These are phyloP conservation scores for Parasarocladium wereldwijsianum DNA, from an alignment of 2,329 filamentous ascomycete species.

Conservation along the genomic window DNA sequence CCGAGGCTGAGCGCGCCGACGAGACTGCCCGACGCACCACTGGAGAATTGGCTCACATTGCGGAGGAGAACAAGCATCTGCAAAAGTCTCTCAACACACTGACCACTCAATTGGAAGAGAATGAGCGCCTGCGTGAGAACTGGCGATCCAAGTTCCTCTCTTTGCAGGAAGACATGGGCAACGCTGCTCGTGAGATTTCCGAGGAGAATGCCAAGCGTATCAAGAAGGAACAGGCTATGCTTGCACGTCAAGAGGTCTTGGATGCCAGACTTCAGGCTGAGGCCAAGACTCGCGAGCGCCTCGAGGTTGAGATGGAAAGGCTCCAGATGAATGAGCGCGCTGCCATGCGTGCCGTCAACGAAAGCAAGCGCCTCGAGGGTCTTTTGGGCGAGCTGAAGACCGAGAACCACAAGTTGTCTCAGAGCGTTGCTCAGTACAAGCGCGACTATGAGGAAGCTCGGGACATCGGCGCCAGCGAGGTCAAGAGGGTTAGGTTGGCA, in stretches of 20 bases:
- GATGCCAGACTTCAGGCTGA: slow-evolving; percentile 66
- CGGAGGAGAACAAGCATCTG: slow-evolving; percentile 56
- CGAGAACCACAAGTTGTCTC: slow-evolving; percentile 60
- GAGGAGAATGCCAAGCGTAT: slow-evolving; percentile 69
- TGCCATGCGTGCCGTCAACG: slow-evolving; percentile 47
- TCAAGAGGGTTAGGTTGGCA: slow-evolving; percentile 63
- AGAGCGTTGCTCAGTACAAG: slow-evolving; percentile 53
- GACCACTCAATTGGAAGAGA: slow-evolving; percentile 69
- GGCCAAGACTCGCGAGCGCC: slow-evolving; percentile 50
- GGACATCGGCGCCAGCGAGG: slow-evolving; percentile 64
- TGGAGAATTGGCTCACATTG: slow-evolving; percentile 30
- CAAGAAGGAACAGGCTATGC: slow-evolving; percentile 63
- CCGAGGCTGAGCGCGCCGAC: slow-evolving; percentile 44
- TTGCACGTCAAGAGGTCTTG: slow-evolving; percentile 67
- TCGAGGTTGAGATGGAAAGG: slow-evolving; percentile 52
- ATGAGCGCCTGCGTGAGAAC: slow-evolving; percentile 66
- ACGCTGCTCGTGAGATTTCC: slow-evolving; percentile 63
- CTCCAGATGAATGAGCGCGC: slow-evolving; percentile 49
- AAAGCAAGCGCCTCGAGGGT: slow-evolving; percentile 44
- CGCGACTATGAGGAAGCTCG: slow-evolving; percentile 74
- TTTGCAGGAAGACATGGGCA: slow-evolving; percentile 76
- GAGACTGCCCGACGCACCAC: slow-evolving; percentile 33
- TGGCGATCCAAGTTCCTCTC: slow-evolving; percentile 75
- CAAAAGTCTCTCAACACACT: slow-evolving; percentile 60
- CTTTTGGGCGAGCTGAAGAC: slow-evolving; percentile 41